Evolutionary conservation across 2,329 filamentous ascomycete species (phyloP).

Genomic region (Xylaria sp.): DNA sequence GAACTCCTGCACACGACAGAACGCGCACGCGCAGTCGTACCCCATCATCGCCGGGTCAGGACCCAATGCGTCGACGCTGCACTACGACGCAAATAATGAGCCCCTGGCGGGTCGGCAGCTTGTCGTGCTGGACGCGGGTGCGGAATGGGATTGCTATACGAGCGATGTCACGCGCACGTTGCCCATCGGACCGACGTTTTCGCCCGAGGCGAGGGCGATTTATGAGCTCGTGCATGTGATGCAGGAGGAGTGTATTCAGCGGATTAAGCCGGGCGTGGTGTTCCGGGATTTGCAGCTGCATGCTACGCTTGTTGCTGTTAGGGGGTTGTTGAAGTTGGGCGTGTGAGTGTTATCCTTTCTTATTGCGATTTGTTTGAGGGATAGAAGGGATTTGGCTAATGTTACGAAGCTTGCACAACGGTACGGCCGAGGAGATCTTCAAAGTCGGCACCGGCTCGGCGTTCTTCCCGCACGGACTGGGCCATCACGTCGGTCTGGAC

Average conservation of each 20-base stretch:
- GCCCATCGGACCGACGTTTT: slow-evolving; percentile 58
- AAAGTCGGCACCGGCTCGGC: slow-evolving; percentile 50
- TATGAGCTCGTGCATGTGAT: slow-evolving; percentile 75
- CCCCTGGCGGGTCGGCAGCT: slow-evolving; percentile 64
- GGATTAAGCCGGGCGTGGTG: slow-evolving; percentile 61
- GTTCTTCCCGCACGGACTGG: slow-evolving; percentile 62
- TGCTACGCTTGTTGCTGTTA: slow-evolving; percentile 66
- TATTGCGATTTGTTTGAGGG: neutral
- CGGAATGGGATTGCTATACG: slow-evolving; percentile 80
- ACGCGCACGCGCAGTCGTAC: slow-evolving; percentile 77
- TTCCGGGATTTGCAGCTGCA: slow-evolving; percentile 69
- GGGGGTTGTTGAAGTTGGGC: slow-evolving; percentile 65
- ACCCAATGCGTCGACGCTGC: slow-evolving; percentile 74
- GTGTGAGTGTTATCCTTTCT: slow-evolving; percentile 37
- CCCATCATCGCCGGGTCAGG: slow-evolving; percentile 83
- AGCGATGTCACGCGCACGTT: slow-evolving; percentile 87
- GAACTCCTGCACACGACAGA: slow-evolving; percentile 63
- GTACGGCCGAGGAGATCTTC: slow-evolving; percentile 49
- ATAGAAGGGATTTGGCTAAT: neutral
- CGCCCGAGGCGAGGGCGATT: slow-evolving; percentile 62
- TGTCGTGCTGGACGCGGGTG: slow-evolving; percentile 80
- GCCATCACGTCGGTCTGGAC: slow-evolving; percentile 62
- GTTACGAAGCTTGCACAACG: slow-evolving; percentile 48
- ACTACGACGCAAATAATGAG: slow-evolving; percentile 79
- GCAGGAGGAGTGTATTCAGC: slow-evolving; percentile 68